Evolutionary conservation across 345 rosid genomes (phyloP).

Genomic region (Populus euphratica): DNA sequence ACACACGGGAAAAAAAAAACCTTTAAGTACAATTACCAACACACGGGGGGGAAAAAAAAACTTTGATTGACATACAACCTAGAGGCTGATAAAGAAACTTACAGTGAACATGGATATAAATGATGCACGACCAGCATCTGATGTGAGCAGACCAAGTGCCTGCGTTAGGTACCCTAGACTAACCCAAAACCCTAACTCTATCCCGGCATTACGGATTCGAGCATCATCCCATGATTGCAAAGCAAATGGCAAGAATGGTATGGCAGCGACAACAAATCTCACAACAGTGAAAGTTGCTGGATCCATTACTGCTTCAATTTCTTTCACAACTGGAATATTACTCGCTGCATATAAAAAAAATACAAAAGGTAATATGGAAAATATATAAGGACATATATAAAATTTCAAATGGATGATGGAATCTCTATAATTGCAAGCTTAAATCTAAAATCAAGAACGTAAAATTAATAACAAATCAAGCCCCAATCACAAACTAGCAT

Average conservation of each 20-base stretch:
- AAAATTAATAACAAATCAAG: no score
- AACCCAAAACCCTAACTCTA: conserved; percentile 66
- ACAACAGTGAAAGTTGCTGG: conserved; percentile 54
- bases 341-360: conserved; percentile 42
- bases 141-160: conserved; percentile 53
- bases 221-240: conserved; percentile 35
- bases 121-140: conserved; percentile 61
- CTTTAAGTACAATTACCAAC: conserved; percentile 7
- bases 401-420: not conserved
- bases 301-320: conserved; percentile 46
- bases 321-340: conserved; percentile 54
- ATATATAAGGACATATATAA: no score
- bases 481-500: not conserved
- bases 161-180: conserved; percentile 58
- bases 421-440: not conserved
- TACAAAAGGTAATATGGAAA: not conserved
- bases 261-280: conserved; percentile 48
- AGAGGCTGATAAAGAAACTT: conserved; percentile 21
- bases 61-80: not conserved
- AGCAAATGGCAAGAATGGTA: conserved; percentile 54
- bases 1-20: not conserved
- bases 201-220: conserved; percentile 48
- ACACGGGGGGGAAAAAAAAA: not conserved
- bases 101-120: conserved; percentile 53
- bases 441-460: no score